Evolutionary conservation across 192 early-diverging fungal species (phyloP).

Genomic region (Podila horticola): DNA sequence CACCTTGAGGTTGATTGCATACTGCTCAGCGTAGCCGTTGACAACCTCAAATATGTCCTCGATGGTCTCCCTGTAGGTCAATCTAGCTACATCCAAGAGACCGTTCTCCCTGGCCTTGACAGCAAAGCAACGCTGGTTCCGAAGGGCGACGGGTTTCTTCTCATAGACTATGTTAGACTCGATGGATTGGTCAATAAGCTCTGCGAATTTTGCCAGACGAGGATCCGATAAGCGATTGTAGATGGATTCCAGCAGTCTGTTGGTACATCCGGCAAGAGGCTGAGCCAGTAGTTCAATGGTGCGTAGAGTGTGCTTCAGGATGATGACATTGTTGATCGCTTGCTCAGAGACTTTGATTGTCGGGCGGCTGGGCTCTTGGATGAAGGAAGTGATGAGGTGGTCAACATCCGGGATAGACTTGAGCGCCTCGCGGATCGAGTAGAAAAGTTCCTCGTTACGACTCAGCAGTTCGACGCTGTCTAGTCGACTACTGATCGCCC

Average conservation of each 20-base stretch:
- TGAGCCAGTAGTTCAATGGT: constrained; percentile 53
- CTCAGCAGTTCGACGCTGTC: constrained; percentile 69
- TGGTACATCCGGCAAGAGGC: constrained; percentile 39
- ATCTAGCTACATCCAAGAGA: constrained; percentile 86
- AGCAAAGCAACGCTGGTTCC: constrained; percentile 89
- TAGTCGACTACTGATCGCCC: constrained; percentile 63
- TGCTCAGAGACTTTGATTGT: constrained; percentile 68
- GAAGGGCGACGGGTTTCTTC: constrained; percentile 77
- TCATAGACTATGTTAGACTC: constrained; percentile 76
- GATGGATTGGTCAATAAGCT: constrained; percentile 70
- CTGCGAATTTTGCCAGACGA: constrained; percentile 47
- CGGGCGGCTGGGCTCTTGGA: constrained; percentile 56
- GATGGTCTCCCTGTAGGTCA: constrained; percentile 80
- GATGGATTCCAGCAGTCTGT: constrained; percentile 60
- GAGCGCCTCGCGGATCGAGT: constrained; percentile 55
- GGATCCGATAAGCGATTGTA: constrained; percentile 52
- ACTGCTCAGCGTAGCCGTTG: constrained; percentile 59
- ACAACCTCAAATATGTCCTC: constrained; percentile 77
- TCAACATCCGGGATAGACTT: constrained; percentile 64
- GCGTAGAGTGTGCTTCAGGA: constrained; percentile 74
- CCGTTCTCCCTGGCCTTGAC: constrained; percentile 87
- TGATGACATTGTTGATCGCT: constrained; percentile 74
- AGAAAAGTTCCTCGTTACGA: constrained; percentile 60
- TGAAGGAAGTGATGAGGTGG: constrained; percentile 62
- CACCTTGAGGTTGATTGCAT: constrained; percentile 71